Conservation (phyloP, 2,329 filamentous ascomycete species). For the Sporothrix globosa region DNA sequence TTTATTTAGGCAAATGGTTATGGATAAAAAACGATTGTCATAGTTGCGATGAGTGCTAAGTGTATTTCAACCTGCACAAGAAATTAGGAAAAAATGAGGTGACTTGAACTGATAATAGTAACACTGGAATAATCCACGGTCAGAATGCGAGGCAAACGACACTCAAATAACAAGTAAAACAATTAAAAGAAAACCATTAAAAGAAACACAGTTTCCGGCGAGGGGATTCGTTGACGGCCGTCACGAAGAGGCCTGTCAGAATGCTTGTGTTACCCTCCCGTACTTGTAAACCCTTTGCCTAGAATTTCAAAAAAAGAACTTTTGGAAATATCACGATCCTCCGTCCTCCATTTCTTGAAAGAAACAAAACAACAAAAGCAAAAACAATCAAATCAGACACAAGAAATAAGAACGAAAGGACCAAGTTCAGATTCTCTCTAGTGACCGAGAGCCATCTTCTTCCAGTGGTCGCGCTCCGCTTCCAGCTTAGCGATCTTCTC, state of each 20-base stretch:
- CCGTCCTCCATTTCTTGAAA: constrained; percentile 16
- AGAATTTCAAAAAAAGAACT: constrained; percentile 24
- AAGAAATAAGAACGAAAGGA: constrained; percentile 33
- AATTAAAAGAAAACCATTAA: not conserved
- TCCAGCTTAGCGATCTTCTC: constrained; percentile 70
- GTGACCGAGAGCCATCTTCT: constrained; percentile 55
- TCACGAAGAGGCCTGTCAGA: constrained; percentile 18
- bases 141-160: constrained; percentile 6
- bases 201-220: constrained; percentile 5
- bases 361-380: constrained; percentile 2
- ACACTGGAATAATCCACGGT: constrained; percentile 5
- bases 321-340: constrained; percentile 28
- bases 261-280: constrained; percentile 29
- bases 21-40: not conserved
- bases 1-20: not conserved
- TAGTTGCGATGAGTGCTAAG: constrained; percentile 8
- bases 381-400: constrained; percentile 17
- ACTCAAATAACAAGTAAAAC: not conserved
- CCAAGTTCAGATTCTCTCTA: constrained; percentile 37
- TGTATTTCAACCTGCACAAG: constrained; percentile 9
- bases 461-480: constrained; percentile 68
- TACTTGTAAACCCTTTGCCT: constrained; percentile 22
- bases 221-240: constrained; percentile 24
- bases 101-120: constrained; percentile 8
- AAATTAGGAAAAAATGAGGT: not conserved